These are phyloP conservation scores for Chamaenerion angustifolium DNA, from an alignment of 345 rosid species.

Conservation along the genomic window DNA sequence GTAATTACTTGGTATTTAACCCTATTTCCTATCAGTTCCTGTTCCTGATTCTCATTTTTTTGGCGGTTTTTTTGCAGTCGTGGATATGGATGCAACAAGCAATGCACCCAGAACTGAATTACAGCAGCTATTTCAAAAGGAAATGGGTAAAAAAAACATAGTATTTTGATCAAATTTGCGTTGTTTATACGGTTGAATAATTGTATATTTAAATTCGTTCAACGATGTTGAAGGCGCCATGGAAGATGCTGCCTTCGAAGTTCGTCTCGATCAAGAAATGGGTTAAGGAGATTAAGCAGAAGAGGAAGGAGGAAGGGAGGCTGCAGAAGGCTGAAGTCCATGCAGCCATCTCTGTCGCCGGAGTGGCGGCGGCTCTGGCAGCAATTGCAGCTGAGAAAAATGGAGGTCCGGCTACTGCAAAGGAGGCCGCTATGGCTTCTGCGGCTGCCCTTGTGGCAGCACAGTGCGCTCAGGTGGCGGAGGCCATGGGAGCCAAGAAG, in stretches of 20 bases:
- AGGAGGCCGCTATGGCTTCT: constrained; percentile 65
- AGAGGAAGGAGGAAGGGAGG: constrained; percentile 70
- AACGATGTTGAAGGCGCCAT: constrained; percentile 26
- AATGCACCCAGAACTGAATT: constrained; percentile 88
- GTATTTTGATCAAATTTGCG: neutral
- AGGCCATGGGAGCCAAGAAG: constrained; percentile 76
- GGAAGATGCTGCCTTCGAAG: constrained; percentile 52
- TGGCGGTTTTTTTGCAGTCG: constrained; percentile 33
- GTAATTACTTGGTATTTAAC: too few species aligned
- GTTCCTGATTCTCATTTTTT: neutral
- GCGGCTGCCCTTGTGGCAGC: constrained; percentile 87
- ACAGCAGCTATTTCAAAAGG: constrained; percentile 62
- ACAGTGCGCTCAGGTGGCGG: constrained; percentile 70
- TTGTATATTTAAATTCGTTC: neutral
- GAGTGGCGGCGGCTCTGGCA: constrained; percentile 75
- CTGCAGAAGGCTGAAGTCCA: constrained; percentile 73
- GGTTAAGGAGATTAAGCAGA: constrained; percentile 62
- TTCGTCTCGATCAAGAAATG: constrained; percentile 57
- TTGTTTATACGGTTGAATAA: neutral
- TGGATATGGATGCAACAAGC: constrained; percentile 99
- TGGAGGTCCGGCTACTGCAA: constrained; percentile 14
- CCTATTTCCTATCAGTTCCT: too few species aligned
- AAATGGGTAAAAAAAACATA: constrained; percentile 41
- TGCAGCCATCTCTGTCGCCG: constrained; percentile 83
- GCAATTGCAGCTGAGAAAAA: constrained; percentile 60